Evolutionary conservation across 2,329 filamentous ascomycete species (phyloP).

Genomic region (Trichoderma atrobrunneum): DNA sequence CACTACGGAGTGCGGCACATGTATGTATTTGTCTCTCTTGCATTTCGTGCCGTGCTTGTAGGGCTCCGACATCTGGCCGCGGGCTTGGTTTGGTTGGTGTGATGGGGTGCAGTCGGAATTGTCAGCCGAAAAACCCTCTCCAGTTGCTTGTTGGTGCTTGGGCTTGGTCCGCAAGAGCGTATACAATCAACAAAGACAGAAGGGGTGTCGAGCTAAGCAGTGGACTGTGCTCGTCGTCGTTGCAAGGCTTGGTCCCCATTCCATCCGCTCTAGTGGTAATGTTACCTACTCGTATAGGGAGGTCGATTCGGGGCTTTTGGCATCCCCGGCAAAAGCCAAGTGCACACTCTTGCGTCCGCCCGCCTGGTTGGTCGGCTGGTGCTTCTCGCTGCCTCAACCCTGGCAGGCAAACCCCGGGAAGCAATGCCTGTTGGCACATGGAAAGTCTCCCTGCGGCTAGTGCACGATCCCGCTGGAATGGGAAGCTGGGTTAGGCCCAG

Average conservation of each 20-base stretch:
- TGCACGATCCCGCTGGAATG: constrained; percentile 20
- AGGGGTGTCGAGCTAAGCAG: background rate
- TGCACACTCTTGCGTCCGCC: constrained; percentile 5
- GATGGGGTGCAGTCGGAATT: constrained; percentile 10
- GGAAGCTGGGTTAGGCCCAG: constrained; percentile 18
- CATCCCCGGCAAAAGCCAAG: constrained; percentile 17
- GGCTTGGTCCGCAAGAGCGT: background rate
- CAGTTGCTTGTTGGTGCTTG: background rate
- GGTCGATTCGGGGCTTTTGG: constrained; percentile 8
- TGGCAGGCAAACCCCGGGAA: background rate
- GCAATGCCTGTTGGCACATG: constrained; percentile 19
- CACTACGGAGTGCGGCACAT: no score
- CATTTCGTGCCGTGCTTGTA: background rate
- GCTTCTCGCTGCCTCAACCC: background rate
- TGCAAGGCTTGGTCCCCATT: background rate
- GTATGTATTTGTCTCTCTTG: background rate
- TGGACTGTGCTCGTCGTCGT: background rate
- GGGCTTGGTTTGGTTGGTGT: background rate
- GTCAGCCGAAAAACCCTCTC: background rate
- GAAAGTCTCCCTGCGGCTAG: constrained; percentile 14
- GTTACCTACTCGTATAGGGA: constrained; percentile 20
- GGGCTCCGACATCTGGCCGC: constrained; percentile 5
- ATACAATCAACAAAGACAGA: background rate
- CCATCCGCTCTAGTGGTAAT: constrained; percentile 19
- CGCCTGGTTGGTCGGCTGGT: constrained; percentile 2